Evolutionary conservation across 2,329 filamentous ascomycete species (phyloP), one percentile per base, ranked within the genome.

Genomic region (Magnaporthales sp.): DNA sequence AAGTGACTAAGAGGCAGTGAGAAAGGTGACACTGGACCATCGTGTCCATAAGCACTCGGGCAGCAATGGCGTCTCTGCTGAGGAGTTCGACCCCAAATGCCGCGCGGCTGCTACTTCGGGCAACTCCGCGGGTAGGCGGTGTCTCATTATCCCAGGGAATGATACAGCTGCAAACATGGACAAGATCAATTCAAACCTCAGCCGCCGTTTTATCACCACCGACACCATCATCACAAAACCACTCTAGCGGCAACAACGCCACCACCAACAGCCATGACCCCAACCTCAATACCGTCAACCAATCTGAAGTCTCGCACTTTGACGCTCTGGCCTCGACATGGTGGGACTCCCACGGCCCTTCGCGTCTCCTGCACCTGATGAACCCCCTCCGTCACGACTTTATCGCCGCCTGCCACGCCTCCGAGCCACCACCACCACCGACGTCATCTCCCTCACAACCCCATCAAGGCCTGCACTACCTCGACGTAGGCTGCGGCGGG

Each of bases 271-370:
- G 24, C 64, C 4, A n/a, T 29, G 30, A 26, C 51, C 46, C 29
- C 27, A 26, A 15, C 54, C 58, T 65, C 30, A 65, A 30, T 63
- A 93, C 91, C 66, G 91, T 99, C 78, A 96, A 96, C 73, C 86
- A 91, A 66, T 86, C 89, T 71, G 94, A 99, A 81, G 87, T 99
- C 70, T 91, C 91, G 22, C 95, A 99, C 81, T 99, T 99, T 85
- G 93, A 93, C 74, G 88, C 88, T 69, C 91, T 99, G 73, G 95
- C 95, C 70, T 91, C 91, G 70, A 90, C 90, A 73, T 99, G 95
- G 95, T 99, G 95, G 95, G 93, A 98, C 78, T 91, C 94, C 1
- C 89, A 97, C 75, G 95, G 95, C 65, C 90, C 94, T 7, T 97
- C 93, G 4, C 88, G 94, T 54, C 88, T 97, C 67, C 87, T 99